Percentiles rank a stretch among this genome's conserved stretches.
Conservation (phyloP, 495 filamentous ascomycete genomes). For the Aspergillus olivimuriae region DNA sequence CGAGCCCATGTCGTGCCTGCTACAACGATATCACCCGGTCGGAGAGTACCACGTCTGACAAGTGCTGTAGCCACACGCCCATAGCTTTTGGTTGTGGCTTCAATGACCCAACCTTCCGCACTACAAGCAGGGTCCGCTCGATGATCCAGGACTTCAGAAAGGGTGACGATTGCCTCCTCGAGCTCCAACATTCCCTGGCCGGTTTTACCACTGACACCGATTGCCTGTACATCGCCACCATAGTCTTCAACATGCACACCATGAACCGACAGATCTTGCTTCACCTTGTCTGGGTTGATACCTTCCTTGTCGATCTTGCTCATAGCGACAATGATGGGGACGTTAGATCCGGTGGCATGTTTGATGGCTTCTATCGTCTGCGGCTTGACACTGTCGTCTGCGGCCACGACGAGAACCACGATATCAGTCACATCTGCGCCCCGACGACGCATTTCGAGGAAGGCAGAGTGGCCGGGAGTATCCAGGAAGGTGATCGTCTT, state of each 20-base stretch:
- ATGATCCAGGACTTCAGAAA: constrained; percentile 85
- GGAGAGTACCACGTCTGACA: constrained; percentile 79
- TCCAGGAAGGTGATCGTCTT: constrained; percentile 95
- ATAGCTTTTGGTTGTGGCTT: constrained; percentile 81
- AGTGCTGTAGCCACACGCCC: constrained; percentile 87
- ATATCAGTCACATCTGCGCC: constrained; percentile 97
- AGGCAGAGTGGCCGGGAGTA: constrained; percentile 94
- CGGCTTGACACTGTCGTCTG: constrained; percentile 95
- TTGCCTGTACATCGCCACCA: constrained; percentile 89
- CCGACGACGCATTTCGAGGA: constrained; percentile 90
- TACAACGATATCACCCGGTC: constrained; percentile 75
- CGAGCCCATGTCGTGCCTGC: constrained; percentile 82
- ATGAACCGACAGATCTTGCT: constrained; percentile 76
- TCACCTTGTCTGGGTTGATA: constrained; percentile 72
- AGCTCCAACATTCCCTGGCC: constrained; percentile 87
- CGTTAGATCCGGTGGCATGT: constrained; percentile 82
- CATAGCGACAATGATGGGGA: constrained; percentile 96
- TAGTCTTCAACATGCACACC: constrained; percentile 91
- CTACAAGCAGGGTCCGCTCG: constrained; percentile 70
- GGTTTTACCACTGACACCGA: constrained; percentile 87
- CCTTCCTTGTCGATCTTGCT: constrained; percentile 93
- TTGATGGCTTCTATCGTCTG: constrained; percentile 97
- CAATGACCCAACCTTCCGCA: constrained; percentile 90
- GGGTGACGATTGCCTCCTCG: constrained; percentile 78
- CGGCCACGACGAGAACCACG: constrained; percentile 90